These are phyloP conservation scores for Trichoderma orchidacearum DNA, from an alignment of 495 filamentous ascomycete genomes.

Conservation along the genomic window DNA sequence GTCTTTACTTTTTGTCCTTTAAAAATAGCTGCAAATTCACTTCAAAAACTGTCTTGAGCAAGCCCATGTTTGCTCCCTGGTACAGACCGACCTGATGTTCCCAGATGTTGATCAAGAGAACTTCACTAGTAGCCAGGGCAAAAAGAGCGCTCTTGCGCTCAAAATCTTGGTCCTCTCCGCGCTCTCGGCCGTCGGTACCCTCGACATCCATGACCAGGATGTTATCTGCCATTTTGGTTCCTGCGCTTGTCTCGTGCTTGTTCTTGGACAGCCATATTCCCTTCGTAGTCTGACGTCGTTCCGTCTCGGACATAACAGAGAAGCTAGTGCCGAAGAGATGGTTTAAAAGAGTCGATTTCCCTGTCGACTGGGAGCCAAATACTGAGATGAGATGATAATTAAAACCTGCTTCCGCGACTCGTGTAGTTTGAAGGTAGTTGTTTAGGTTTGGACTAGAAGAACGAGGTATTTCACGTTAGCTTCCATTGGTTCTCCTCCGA, in stretches of 20 bases:
- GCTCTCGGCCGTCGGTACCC: slow-evolving; percentile 90
- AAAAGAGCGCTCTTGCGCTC: slow-evolving; percentile 96
- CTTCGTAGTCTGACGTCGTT: slow-evolving; percentile 92
- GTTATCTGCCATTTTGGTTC: slow-evolving; percentile 73
- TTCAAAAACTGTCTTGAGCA: slow-evolving; percentile 97
- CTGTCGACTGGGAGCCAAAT: slow-evolving; percentile 96
- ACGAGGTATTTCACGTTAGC: background rate
- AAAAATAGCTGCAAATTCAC: slow-evolving; percentile 94
- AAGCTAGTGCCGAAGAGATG: slow-evolving; percentile 92
- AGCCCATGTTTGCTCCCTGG: slow-evolving; percentile 96
- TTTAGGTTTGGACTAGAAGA: slow-evolving; percentile 56
- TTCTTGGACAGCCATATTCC: slow-evolving; percentile 99
- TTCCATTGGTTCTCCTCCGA: background rate
- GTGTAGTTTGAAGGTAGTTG: slow-evolving; percentile 65
- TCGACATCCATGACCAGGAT: slow-evolving; percentile 99
- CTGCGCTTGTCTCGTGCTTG: slow-evolving; percentile 37
- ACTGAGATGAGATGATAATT: slow-evolving; percentile 98
- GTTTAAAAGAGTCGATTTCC: slow-evolving; percentile 95
- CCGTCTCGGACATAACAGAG: slow-evolving; percentile 85
- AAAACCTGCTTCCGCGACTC: slow-evolving; percentile 78
- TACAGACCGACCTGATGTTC: slow-evolving; percentile 97
- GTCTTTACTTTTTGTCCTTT: slow-evolving; percentile 69
- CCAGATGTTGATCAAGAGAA: slow-evolving; percentile 97
- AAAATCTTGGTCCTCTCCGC: slow-evolving; percentile 97
- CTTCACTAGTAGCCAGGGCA: slow-evolving; percentile 92